These are phyloP conservation scores for Cercospora berteroae DNA, from an alignment of 2,329 filamentous ascomycete species.

Conservation along the genomic window DNA sequence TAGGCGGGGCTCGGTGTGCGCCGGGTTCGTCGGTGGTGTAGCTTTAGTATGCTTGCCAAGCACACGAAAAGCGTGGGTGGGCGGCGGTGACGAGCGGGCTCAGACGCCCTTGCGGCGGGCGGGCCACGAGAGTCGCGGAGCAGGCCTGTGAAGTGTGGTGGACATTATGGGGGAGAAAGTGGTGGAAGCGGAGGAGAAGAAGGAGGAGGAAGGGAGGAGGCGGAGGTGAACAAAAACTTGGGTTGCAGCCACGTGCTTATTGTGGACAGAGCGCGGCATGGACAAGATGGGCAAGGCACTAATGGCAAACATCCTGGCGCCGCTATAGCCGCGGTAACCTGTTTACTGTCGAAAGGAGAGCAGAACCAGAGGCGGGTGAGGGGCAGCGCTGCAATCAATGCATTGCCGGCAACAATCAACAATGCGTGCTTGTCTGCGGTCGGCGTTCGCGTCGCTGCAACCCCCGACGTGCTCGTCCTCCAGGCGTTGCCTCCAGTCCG, in stretches of 20 bases:
- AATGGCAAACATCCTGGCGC: background rate
- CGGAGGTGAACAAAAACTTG: conserved; percentile 2
- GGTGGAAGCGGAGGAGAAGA: background rate
- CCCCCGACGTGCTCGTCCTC: background rate
- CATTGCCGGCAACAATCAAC: background rate
- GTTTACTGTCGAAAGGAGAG: background rate
- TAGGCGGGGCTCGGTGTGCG: background rate
- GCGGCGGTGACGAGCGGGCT: conserved; percentile 33
- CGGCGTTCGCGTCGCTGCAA: background rate
- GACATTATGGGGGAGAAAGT: conserved; percentile 29
- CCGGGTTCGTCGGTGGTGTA: background rate
- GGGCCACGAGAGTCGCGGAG: conserved; percentile 46
- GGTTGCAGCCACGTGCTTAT: background rate
- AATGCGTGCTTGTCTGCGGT: background rate
- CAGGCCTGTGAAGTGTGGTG: conserved; percentile 30
- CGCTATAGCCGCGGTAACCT: background rate
- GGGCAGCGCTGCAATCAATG: background rate
- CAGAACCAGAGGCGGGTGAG: background rate
- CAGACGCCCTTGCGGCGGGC: conserved; percentile 53
- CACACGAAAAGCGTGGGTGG: conserved; percentile 10
- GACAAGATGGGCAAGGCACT: background rate
- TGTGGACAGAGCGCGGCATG: conserved; percentile 1
- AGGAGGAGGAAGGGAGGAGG: background rate
- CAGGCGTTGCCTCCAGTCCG: background rate
- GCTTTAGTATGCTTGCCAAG: conserved; percentile 18